Evolutionary conservation across 2,329 filamentous ascomycete species (phyloP).

Genomic region (Acephala macrosclerotiorum): DNA sequence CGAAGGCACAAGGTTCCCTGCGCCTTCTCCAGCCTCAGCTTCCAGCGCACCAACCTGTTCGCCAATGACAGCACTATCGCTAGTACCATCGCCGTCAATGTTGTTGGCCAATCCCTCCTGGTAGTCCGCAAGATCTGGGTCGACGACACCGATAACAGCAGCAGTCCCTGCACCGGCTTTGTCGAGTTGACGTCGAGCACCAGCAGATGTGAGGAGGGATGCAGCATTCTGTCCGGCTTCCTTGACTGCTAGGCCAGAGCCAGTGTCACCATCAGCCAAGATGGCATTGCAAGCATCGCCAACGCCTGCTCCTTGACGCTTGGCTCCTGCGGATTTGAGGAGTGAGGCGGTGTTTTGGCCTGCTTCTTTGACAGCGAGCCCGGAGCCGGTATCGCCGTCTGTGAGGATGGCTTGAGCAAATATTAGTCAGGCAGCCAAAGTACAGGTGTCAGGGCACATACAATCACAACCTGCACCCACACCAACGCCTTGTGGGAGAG

Average conservation of each 20-base stretch:
- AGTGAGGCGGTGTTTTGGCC: slow-evolving; percentile 20
- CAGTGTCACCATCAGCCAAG: slow-evolving; percentile 23
- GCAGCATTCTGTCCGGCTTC: slow-evolving; percentile 22
- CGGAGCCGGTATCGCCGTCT: slow-evolving; percentile 19
- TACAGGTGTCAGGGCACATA: not conserved
- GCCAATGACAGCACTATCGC: slow-evolving; percentile 14
- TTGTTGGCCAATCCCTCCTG: slow-evolving; percentile 13
- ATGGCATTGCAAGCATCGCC: slow-evolving; percentile 3
- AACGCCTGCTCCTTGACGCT: slow-evolving; percentile 12
- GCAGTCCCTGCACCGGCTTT: slow-evolving; percentile 21
- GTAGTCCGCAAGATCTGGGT: slow-evolving; percentile 7
- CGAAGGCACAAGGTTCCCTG: slow-evolving; percentile 10
- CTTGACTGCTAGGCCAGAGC: slow-evolving; percentile 24
- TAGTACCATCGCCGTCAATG: slow-evolving; percentile 16
- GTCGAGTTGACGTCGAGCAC: slow-evolving; percentile 21
- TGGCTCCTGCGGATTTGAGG: slow-evolving; percentile 21
- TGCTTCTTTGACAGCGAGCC: slow-evolving; percentile 25
- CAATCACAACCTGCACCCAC: slow-evolving; percentile 21
- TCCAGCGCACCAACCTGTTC: slow-evolving; percentile 16
- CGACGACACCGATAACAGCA: slow-evolving; percentile 9
- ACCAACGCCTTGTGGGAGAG: slow-evolving; percentile 18
- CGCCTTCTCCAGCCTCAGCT: slow-evolving; percentile 9
- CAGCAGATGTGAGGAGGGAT: slow-evolving; percentile 20
- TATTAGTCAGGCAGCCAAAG: not conserved
- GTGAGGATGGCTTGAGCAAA: slow-evolving; percentile 22